Conservation (phyloP, 352 stramenopile species). For the Phytophthora boehmeriae region DNA sequence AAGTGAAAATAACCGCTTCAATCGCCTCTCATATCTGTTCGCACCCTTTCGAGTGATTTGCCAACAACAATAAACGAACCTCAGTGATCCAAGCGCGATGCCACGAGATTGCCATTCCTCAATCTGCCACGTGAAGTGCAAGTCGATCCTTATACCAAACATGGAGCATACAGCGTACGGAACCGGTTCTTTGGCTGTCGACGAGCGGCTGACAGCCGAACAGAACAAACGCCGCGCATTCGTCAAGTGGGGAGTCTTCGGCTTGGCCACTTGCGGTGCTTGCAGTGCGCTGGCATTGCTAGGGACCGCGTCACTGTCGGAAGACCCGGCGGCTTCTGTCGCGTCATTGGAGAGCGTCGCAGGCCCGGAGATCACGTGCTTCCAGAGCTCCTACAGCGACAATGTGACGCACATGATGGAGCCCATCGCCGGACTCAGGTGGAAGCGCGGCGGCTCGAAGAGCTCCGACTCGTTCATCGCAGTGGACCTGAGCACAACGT, state of each 20-base stretch:
- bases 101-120: slow-evolving; percentile 14
- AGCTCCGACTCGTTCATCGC: slow-evolving; percentile 42
- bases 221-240: slow-evolving; percentile 17
- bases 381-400: slow-evolving; percentile 72
- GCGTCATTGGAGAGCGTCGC: slow-evolving; percentile 16
- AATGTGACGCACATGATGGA: slow-evolving; percentile 74
- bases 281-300: slow-evolving; percentile 31
- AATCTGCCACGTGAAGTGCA: slow-evolving; percentile 14
- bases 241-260: slow-evolving; percentile 36
- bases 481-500: slow-evolving; percentile 53
- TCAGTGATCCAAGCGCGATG: no score
- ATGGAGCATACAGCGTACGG: slow-evolving; percentile 55
- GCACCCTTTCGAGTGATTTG: no score
- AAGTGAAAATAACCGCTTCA: no score
- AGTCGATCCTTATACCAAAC: not conserved
- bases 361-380: slow-evolving; percentile 43
- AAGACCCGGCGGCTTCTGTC: slow-evolving; percentile 14
- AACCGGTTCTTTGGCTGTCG: slow-evolving; percentile 39
- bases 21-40: no score
- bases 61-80: no score
- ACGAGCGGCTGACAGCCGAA: slow-evolving; percentile 30
- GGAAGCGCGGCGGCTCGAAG: slow-evolving; percentile 18
- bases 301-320: slow-evolving; percentile 15
- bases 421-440: slow-evolving; percentile 49
- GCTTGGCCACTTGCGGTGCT: slow-evolving; percentile 28